These are phyloP conservation scores for Cystobasidium sp. DNA, from an alignment of 1,284 basidiomycete species.

Conservation along the genomic window DNA sequence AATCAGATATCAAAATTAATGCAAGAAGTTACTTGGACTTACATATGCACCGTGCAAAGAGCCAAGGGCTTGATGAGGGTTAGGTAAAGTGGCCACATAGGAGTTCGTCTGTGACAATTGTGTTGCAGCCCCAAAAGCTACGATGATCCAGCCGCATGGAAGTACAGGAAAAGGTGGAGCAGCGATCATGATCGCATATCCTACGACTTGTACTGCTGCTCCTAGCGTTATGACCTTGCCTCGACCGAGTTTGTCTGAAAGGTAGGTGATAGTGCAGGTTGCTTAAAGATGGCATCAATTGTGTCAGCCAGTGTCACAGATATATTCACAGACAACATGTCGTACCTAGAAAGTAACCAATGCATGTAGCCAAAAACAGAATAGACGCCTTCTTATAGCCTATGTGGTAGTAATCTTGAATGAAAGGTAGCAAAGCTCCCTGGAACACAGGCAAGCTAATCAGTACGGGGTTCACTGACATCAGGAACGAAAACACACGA, in stretches of 20 bases:
- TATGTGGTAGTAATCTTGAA: neutral
- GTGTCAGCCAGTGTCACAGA: neutral
- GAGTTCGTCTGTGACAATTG: neutral
- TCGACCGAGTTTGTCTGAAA: neutral
- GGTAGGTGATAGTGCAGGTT: neutral
- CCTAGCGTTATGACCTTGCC: slow-evolving; percentile 4
- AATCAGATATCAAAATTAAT: neutral
- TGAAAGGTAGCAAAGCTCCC: neutral
- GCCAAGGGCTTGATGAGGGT: slow-evolving; percentile 1
- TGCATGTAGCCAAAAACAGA: slow-evolving; percentile 1
- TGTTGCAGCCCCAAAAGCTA: neutral
- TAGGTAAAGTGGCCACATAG: neutral
- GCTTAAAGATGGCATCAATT: neutral
- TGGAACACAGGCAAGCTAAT: too few relatives aligned
- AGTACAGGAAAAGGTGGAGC: neutral
- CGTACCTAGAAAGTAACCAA: neutral
- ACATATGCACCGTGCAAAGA: slow-evolving; percentile 24
- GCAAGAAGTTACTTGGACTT: neutral
- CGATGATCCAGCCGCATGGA: slow-evolving; percentile 5
- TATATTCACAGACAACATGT: neutral
- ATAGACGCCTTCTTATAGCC: neutral
- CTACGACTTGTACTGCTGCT: slow-evolving; percentile 1
- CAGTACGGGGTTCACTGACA: neutral
- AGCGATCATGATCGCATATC: neutral
- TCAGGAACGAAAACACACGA: neutral